A percentile compares a stretch with the other conserved stretches of the same genome.
Evolutionary conservation across 495 filamentous ascomycete genomes (phyloP).

Genomic region (Lichenothelia convexa): DNA sequence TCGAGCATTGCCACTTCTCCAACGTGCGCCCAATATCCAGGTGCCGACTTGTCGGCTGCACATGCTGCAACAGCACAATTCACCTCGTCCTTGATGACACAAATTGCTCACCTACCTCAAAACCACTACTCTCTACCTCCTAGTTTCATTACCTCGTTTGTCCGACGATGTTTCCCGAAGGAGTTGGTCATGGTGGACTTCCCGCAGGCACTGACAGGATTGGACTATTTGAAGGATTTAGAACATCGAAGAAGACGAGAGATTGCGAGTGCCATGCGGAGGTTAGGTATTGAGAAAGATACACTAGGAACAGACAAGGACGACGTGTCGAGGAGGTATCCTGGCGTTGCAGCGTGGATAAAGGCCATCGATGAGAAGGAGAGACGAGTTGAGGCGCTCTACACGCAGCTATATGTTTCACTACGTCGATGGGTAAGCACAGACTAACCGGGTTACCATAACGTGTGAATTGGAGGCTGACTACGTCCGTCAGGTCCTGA

Average conservation of each 20-base stretch:
- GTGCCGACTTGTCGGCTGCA: conserved; percentile 17
- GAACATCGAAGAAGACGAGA: conserved; percentile 48
- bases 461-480: neutral
- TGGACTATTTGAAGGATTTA: conserved; percentile 55
- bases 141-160: conserved; percentile 45
- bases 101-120: conserved; percentile 41
- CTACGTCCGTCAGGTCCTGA: conserved; percentile 32
- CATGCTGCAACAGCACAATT: conserved; percentile 39
- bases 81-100: conserved; percentile 39
- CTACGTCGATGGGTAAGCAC: conserved; percentile 52
- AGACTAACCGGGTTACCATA: neutral
- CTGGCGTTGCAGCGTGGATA: conserved; percentile 37
- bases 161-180: conserved; percentile 40
- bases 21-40: conserved; percentile 20
- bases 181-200: conserved; percentile 47
- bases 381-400: conserved; percentile 38
- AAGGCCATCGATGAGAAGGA: conserved; percentile 33
- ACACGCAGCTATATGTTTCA: conserved; percentile 47
- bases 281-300: conserved; percentile 48
- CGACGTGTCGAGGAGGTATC: conserved; percentile 27
- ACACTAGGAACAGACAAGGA: conserved; percentile 22
- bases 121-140: conserved; percentile 51
- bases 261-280: conserved; percentile 62
- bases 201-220: conserved; percentile 47
- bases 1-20: conserved; percentile 13